Conservation (phyloP, 768 basidiomycete genomes). For the Suillus decipiens region DNA sequence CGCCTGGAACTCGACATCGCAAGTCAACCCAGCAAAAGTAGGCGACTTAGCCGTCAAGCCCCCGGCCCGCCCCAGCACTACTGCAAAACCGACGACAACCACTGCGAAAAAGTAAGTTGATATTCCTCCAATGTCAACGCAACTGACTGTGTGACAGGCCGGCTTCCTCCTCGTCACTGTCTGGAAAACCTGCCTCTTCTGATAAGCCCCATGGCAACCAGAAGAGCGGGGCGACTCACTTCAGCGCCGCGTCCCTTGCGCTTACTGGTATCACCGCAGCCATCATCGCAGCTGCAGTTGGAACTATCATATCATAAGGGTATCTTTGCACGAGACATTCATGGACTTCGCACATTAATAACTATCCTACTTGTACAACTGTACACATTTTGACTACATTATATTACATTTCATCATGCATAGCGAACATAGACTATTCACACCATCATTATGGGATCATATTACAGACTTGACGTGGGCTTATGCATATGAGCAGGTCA, state of each 20-base stretch:
- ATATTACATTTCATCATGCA: constrained; percentile 9
- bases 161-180: constrained; percentile 6
- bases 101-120: constrained; percentile 13
- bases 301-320: constrained; percentile 22
- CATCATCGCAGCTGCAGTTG: constrained; percentile 25
- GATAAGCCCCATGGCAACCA: constrained; percentile 31
- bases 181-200: constrained; percentile 17
- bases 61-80: not conserved
- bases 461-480: not conserved
- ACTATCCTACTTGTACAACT: not conserved
- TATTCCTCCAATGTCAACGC: not conserved
- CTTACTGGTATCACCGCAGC: constrained; percentile 26
- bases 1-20: constrained; percentile 34
- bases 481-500: not conserved
- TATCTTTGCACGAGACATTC: constrained; percentile 10
- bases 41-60: constrained; percentile 21
- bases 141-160: constrained; percentile 11
- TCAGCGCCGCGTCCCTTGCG: constrained; percentile 21
- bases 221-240: constrained; percentile 34
- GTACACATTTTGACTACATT: not conserved
- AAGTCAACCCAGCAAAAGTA: constrained; percentile 25
- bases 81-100: not conserved
- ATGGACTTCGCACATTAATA: constrained; percentile 1
- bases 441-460: not conserved
- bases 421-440: not conserved